Conservation (phyloP, 164 flowering plant species). For the Saururus chinensis region DNA sequence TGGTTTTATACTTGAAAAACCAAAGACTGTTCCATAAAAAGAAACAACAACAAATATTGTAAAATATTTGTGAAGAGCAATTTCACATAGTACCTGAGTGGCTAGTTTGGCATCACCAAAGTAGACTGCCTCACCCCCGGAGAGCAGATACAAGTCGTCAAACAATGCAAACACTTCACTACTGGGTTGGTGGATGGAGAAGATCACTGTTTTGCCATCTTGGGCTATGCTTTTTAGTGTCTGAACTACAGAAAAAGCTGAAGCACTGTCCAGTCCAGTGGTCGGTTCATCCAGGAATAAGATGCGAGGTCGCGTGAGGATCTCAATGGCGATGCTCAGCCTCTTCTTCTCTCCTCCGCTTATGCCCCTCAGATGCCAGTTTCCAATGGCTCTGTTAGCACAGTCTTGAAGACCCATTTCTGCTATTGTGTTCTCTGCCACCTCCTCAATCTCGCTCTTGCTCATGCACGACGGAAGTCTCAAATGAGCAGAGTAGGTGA, state of each 20-base stretch:
- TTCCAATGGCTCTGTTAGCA: conserved; percentile 49
- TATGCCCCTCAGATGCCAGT: conserved; percentile 68
- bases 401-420: conserved; percentile 74
- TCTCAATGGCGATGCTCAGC: conserved; percentile 57
- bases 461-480: conserved; percentile 44
- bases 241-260: conserved; percentile 67
- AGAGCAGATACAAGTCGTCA: conserved; percentile 59
- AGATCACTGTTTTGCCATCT: conserved; percentile 54
- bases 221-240: conserved; percentile 41
- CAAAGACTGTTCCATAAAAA: too few relatives aligned
- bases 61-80: neutral
- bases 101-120: conserved; percentile 70
- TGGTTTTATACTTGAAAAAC: too few relatives aligned
- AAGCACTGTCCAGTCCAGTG: conserved; percentile 69
- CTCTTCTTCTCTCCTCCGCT: conserved; percentile 85
- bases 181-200: conserved; percentile 84
- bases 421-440: conserved; percentile 44
- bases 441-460: conserved; percentile 25
- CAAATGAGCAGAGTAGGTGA: conserved; percentile 55
- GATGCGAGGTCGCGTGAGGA: conserved; percentile 47
- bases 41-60: neutral
- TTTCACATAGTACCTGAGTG: conserved; percentile 29
- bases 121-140: conserved; percentile 58
- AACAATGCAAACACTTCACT: conserved; percentile 71
- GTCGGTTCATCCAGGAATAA: conserved; percentile 79